phyloP scores from a whole-genome alignment of 805 yeast genomes.

The Metschnikowia lochheadii region DNA sequence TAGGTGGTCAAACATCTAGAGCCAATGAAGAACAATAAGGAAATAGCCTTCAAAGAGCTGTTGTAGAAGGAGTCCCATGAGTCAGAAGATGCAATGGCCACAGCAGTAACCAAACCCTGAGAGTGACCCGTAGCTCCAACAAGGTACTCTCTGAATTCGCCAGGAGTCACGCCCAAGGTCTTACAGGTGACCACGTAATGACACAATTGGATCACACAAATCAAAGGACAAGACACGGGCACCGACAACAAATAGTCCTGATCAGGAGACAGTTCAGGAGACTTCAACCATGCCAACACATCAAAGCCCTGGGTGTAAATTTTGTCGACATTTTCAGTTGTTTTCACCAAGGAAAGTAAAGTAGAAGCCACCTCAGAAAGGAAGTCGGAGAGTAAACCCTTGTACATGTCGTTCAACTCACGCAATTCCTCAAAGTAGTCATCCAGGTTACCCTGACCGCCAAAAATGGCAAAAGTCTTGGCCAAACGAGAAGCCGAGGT shows the following conservation, averaged over 20 bases:
- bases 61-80: constrained; percentile 80
- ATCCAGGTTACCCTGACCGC: constrained; percentile 99
- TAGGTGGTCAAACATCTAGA: constrained; percentile 84
- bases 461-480: constrained; percentile 78
- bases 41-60: constrained; percentile 72
- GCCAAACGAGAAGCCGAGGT: constrained; percentile 57
- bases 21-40: constrained; percentile 88
- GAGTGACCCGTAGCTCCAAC: constrained; percentile 85
- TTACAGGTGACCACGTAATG: constrained; percentile 88
- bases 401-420: constrained; percentile 73
- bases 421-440: constrained; percentile 96
- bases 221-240: constrained; percentile 95
- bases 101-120: constrained; percentile 89
- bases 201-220: constrained; percentile 91
- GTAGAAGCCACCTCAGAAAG: constrained; percentile 64
- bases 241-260: constrained; percentile 82
- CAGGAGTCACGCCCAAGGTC: constrained; percentile 83
- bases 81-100: constrained; percentile 77
- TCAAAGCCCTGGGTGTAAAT: constrained; percentile 93
- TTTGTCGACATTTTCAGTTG: constrained; percentile 75
- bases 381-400: constrained; percentile 68
- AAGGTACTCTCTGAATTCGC: constrained; percentile 68
- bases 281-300: constrained; percentile 79
- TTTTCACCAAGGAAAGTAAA: constrained; percentile 62
- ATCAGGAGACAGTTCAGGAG: constrained; percentile 85